phyloP scores from a whole-genome alignment of 345 rosid genomes.

The Euphorbia peplus region DNA sequence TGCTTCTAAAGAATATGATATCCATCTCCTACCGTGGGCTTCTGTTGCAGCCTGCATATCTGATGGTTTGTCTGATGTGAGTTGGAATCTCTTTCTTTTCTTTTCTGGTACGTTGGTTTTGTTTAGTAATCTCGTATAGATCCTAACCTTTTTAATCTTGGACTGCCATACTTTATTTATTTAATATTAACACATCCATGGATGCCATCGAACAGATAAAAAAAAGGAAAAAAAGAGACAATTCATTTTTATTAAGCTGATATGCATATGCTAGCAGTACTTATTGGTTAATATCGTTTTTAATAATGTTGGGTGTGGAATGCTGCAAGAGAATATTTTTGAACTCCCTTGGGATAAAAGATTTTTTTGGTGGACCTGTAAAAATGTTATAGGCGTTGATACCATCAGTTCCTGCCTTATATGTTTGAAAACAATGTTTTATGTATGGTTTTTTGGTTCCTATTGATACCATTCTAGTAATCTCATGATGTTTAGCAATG shows the following conservation, averaged over 20 bases:
- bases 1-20: conserved; percentile 87
- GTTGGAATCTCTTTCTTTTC: conserved; percentile 10
- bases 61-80: conserved; percentile 57
- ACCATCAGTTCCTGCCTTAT: neutral
- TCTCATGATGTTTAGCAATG: neutral
- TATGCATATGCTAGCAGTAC: neutral
- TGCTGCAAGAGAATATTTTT: neutral
- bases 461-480: neutral
- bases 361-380: neutral
- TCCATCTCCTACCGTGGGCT: conserved; percentile 91
- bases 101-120: conserved; percentile 1
- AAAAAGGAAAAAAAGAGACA: neutral
- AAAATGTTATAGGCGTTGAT: neutral
- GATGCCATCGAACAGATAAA: neutral
- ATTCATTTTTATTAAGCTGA: neutral
- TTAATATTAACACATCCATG: neutral
- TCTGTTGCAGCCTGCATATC: conserved; percentile 91
- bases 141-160: neutral
- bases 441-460: neutral
- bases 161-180: neutral
- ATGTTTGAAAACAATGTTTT: neutral
- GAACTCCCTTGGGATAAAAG: neutral
- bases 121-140: neutral
- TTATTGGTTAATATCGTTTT: neutral
- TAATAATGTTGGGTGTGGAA: neutral